Conservation (phyloP, 2,329 filamentous ascomycete genomes). For the Fusarium palustre region DNA sequence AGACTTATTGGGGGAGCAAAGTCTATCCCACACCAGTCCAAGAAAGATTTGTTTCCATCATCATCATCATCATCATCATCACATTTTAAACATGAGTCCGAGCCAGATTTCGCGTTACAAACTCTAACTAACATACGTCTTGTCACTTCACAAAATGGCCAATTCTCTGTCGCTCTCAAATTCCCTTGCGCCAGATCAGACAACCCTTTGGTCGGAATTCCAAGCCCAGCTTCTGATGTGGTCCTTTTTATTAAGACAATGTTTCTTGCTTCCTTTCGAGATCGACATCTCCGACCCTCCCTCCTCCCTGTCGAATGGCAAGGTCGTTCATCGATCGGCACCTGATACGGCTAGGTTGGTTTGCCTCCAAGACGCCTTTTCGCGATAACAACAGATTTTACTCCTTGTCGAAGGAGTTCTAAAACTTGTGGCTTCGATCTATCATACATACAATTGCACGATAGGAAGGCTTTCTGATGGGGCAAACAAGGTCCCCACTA, state of each 20-base stretch:
- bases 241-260: neutral
- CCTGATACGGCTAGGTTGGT: slow-evolving; percentile 29
- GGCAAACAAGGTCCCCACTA: slow-evolving; percentile 17
- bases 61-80: slow-evolving; percentile 19
- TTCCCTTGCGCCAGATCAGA: slow-evolving; percentile 10
- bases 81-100: slow-evolving; percentile 1
- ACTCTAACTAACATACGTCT: neutral
- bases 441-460: slow-evolving; percentile 24
- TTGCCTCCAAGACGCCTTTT: neutral
- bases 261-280: slow-evolving; percentile 11
- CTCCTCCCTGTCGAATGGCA: slow-evolving; percentile 31
- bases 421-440: slow-evolving; percentile 5
- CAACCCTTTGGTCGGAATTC: slow-evolving; percentile 3
- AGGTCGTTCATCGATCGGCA: slow-evolving; percentile 5
- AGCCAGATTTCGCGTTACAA: neutral
- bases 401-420: slow-evolving; percentile 23
- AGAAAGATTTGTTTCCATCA: slow-evolving; percentile 30
- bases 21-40: neutral
- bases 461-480: slow-evolving; percentile 13
- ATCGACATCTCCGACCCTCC: neutral
- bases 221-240: slow-evolving; percentile 10
- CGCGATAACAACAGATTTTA: neutral
- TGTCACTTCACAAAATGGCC: neutral
- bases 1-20: slow-evolving; percentile 6
- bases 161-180: neutral